These are phyloP conservation scores for Chlorella variabilis DNA, from an alignment of 163 green algal genomes.

Conservation along the genomic window DNA sequence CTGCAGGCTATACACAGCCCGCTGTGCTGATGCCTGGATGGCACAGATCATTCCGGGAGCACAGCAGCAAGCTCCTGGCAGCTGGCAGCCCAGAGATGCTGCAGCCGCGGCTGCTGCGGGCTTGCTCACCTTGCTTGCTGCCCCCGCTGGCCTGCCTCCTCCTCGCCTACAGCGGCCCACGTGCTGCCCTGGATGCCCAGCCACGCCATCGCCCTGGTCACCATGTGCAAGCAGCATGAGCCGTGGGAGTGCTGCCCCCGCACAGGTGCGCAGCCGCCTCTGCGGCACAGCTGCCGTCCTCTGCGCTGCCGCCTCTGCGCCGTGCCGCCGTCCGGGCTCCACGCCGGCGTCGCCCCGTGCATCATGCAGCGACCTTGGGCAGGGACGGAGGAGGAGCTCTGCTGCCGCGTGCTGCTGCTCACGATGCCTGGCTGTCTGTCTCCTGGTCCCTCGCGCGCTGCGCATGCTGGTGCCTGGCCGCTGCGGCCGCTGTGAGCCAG, in stretches of 20 bases:
- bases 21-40: too few species aligned
- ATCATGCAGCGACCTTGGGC: too few species aligned
- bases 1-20: background rate
- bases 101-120: background rate
- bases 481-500: background rate
- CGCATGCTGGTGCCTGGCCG: background rate
- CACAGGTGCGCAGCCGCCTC: slow-evolving; percentile 28
- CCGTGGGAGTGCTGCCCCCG: slow-evolving; percentile 58
- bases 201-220: slow-evolving; percentile 44
- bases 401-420: too few species aligned
- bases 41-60: too few species aligned
- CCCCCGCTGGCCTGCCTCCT: background rate
- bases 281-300: background rate
- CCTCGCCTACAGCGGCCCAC: background rate
- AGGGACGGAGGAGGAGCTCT: too few species aligned
- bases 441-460: too few species aligned
- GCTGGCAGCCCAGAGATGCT: background rate
- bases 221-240: slow-evolving; percentile 36
- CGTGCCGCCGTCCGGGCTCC: too few species aligned
- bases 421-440: too few species aligned
- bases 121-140: background rate
- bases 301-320: background rate
- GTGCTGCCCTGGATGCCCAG: slow-evolving; percentile 48
- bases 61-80: background rate
- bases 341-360: too few species aligned